Evolutionary conservation across 2,329 filamentous ascomycete species (phyloP), one percentile per base, ranked within the genome.

Genomic region (Curvularia sp.): DNA sequence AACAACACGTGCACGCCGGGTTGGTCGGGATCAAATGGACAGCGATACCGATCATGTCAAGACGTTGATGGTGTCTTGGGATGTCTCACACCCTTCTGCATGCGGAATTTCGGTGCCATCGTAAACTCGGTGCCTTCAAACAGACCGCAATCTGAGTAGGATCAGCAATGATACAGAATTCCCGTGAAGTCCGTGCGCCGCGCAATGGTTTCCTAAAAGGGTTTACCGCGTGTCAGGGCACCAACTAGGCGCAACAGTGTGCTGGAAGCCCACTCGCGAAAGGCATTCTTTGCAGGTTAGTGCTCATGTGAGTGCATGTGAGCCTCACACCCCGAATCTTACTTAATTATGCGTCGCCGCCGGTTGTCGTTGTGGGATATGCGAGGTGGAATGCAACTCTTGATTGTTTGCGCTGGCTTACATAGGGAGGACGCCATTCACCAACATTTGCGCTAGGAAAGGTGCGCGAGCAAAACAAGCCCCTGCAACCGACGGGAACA

Each of bases 261-360:
- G 50, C 41, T 46, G 52, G 51, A 47, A 62, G 31, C 30, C 31
- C 15, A 42, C 39, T 64, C 60, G 59, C 59, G 56, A 55, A 64
- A 61, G 56, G 33, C 22, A 31, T 44, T 53, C 47, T 48, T 56
- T 59, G 57, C n/a, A 60, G 57, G 38, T 59, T 64, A 62, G 62
- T 47, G 35, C 46, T 55, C 61, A 62, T 56, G 59, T 64, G 61
- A 30, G 43, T 31, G 15, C 12, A 26, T 24, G 39, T 49, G 31
- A 49, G 48, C 24, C 38, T 56, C 55, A 46, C 24, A 12, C 9
- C 42, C 42, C 30, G 13, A 26, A 24, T 10, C 15, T 47, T 33
- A 38, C 41, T 52, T 52, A 38, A 22, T 13, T 33, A 35, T 26
- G 48, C 31, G 53, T 42, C 57, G 42, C 53, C 43, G 57, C 43